Evolutionary conservation across 768 basidiomycete genomes (phyloP).

Genomic region (Rhodotorula toruloides): DNA sequence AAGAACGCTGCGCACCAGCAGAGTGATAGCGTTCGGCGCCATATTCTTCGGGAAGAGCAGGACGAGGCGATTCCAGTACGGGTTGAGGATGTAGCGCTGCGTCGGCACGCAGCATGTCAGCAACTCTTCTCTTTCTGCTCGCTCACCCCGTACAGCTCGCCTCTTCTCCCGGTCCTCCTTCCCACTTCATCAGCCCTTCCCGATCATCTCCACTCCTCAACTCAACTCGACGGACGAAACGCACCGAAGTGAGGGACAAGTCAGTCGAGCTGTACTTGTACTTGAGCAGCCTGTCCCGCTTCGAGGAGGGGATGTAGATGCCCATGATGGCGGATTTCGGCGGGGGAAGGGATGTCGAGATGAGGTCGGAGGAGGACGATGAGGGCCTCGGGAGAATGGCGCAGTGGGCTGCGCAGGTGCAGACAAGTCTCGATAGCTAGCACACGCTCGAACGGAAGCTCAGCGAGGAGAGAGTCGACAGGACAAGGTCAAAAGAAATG

Average conservation of each 20-base stretch:
- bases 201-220: not conserved
- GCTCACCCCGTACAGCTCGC: no score
- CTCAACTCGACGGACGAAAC: not conserved
- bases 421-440: no score
- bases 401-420: not conserved
- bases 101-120: not conserved
- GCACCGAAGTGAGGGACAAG: slow-evolving; percentile 24
- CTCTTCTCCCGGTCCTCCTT: no score
- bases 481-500: no score
- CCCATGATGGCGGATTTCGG: slow-evolving; percentile 17
- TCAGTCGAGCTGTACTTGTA: slow-evolving; percentile 39
- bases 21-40: slow-evolving; percentile 41
- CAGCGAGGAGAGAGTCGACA: no score
- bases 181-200: not conserved
- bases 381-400: no score
- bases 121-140: not conserved
- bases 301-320: slow-evolving; percentile 34
- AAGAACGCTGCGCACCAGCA: slow-evolving; percentile 8
- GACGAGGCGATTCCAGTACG: slow-evolving; percentile 39
- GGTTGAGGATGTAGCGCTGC: slow-evolving; percentile 39
- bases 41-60: slow-evolving; percentile 33
- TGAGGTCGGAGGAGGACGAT: not conserved
- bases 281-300: slow-evolving; percentile 36
- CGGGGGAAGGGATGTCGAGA: not conserved
- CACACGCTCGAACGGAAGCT: no score